Percentiles rank a stretch among this genome's conserved stretches.
phyloP scores from a whole-genome alignment of 441 rosid genomes.

The Erodium texanum region DNA sequence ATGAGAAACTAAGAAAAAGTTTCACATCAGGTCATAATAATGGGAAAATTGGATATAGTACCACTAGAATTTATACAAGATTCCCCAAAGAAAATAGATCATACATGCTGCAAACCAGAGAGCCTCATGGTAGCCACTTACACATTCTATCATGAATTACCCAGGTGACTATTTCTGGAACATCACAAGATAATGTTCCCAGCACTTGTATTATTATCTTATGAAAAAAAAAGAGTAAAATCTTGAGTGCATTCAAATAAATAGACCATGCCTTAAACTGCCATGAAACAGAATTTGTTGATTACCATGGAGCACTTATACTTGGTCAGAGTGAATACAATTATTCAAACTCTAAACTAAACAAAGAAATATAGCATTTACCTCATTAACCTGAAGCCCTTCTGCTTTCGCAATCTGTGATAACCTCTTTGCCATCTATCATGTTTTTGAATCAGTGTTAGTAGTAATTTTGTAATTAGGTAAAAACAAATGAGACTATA shows the following conservation, averaged over 20 bases:
- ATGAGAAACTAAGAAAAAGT: not conserved
- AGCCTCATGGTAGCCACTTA: not conserved
- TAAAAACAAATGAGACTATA: not conserved
- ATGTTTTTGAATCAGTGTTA: slow-evolving; percentile 19
- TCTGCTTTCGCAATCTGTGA: slow-evolving; percentile 72
- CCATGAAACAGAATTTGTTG: not conserved
- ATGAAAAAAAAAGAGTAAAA: too few relatives aligned
- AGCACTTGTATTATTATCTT: not conserved
- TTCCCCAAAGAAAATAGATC: not conserved
- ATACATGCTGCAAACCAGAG: not conserved
- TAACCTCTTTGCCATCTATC: slow-evolving; percentile 92
- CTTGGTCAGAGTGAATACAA: not conserved
- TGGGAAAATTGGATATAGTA: not conserved
- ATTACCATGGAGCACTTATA: slow-evolving; percentile 8
- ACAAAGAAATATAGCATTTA: slow-evolving; percentile 23
- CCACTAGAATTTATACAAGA: not conserved
- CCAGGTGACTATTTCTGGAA: not conserved
- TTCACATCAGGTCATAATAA: not conserved
- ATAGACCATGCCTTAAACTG: not conserved
- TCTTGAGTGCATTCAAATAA: too few relatives aligned
- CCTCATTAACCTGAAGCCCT: slow-evolving; percentile 78
- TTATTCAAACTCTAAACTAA: not conserved
- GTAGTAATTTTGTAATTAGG: slow-evolving; percentile 5
- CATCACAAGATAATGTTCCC: not conserved
- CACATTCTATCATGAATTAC: not conserved